Evolutionary conservation across 345 rosid genomes (phyloP).

Genomic region (Citrus cavaleriei): DNA sequence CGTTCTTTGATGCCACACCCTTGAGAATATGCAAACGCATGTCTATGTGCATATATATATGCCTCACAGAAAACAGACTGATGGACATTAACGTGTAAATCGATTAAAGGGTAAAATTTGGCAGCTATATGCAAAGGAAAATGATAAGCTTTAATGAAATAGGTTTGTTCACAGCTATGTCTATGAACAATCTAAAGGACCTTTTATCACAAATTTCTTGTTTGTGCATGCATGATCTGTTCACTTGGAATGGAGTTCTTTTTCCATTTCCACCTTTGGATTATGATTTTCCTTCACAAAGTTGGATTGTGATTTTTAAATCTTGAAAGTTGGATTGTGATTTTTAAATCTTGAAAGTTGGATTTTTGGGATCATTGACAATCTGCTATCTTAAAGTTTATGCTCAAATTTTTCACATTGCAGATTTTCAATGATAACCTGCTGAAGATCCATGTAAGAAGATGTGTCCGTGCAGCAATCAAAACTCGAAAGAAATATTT

Average conservation of each 20-base stretch:
- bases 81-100: not conserved
- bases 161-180: not conserved
- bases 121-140: not conserved
- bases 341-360: not conserved
- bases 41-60: not conserved
- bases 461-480: slow-evolving; percentile 68
- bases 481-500: slow-evolving; percentile 82
- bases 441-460: slow-evolving; percentile 64
- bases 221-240: not conserved
- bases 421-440: slow-evolving; percentile 88
- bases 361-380: not conserved
- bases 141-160: not conserved
- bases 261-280: not conserved
- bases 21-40: not conserved
- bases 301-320: not conserved
- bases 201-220: not conserved
- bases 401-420: slow-evolving; percentile 9
- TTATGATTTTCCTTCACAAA: not conserved
- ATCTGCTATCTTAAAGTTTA: not conserved
- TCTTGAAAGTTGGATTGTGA: not conserved
- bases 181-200: not conserved
- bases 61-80: not conserved
- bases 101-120: not conserved
- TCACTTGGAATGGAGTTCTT: not conserved
- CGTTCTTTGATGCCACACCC: not conserved